A percentile compares a stretch with the other conserved stretches of the same genome.
phyloP scores from a whole-genome alignment of 768 basidiomycete genomes.

The Peribolospora baueri region DNA sequence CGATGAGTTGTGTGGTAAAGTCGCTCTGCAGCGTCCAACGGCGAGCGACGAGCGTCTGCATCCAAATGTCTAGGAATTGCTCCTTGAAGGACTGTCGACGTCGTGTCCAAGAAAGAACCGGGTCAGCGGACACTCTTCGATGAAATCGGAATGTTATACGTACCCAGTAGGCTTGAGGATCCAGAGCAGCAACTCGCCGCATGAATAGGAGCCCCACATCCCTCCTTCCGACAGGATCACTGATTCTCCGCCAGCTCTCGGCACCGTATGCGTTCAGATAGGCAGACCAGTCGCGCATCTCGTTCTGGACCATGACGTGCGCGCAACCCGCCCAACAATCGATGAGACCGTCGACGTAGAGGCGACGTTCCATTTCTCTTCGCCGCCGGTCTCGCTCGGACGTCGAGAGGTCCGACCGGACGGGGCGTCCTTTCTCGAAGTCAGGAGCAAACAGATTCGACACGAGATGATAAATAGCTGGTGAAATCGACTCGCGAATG shows the following conservation, averaged over 20 bases:
- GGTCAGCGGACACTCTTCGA: neutral
- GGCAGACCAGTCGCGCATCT: constrained; percentile 35
- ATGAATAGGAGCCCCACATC: constrained; percentile 42
- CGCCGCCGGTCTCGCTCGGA: constrained; percentile 1
- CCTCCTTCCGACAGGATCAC: constrained; percentile 29
- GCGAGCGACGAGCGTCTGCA: constrained; percentile 11
- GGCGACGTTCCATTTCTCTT: constrained; percentile 8
- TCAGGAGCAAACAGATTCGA: constrained; percentile 26
- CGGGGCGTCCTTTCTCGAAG: constrained; percentile 6
- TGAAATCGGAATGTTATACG: constrained; percentile 3
- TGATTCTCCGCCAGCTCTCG: constrained; percentile 34
- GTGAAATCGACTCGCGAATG: constrained; percentile 28
- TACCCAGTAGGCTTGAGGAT: constrained; percentile 6
- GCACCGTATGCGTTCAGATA: constrained; percentile 31
- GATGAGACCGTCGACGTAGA: constrained; percentile 34
- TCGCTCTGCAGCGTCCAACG: constrained; percentile 10
- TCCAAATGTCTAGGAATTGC: constrained; percentile 12
- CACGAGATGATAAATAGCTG: constrained; percentile 33
- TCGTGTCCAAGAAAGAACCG: no score
- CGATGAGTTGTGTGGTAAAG: constrained; percentile 2
- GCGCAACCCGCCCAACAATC: constrained; percentile 53
- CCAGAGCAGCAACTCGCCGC: constrained; percentile 13
- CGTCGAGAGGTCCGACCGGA: constrained; percentile 6
- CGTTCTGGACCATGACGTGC: constrained; percentile 33
- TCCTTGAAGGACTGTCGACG: constrained; percentile 6